Percentiles rank a stretch among this genome's conserved stretches.
phyloP scores from a whole-genome alignment of 495 filamentous ascomycete genomes.

The Copromyces sp. region DNA sequence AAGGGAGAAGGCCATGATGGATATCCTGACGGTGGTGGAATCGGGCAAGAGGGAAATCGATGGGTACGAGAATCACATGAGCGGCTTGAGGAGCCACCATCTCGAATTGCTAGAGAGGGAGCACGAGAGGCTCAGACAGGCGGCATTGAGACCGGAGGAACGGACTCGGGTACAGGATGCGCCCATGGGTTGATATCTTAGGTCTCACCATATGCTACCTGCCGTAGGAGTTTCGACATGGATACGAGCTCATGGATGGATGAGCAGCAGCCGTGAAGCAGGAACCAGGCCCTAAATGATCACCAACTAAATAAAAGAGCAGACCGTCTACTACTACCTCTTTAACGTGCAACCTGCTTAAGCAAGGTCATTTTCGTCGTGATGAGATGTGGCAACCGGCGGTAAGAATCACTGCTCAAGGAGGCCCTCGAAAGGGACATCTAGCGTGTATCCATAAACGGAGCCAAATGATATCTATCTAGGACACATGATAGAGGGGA shows the following conservation, averaged over 20 bases:
- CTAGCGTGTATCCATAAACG: slow-evolving; percentile 53
- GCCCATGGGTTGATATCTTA: neutral
- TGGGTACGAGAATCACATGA: slow-evolving; percentile 12
- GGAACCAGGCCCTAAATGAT: neutral
- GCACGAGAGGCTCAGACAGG: slow-evolving; percentile 9
- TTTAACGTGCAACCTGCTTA: neutral
- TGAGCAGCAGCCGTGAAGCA: neutral
- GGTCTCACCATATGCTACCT: neutral
- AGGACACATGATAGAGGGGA: slow-evolving; percentile 53
- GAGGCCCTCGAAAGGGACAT: slow-evolving; percentile 28
- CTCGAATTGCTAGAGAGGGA: slow-evolving; percentile 17
- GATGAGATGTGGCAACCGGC: slow-evolving; percentile 46
- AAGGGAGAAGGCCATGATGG: slow-evolving; percentile 12
- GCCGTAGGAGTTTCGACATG: neutral
- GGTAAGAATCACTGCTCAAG: slow-evolving; percentile 49
- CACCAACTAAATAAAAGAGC: neutral
- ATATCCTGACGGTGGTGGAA: slow-evolving; percentile 16
- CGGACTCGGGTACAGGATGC: slow-evolving; percentile 1
- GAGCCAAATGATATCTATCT: slow-evolving; percentile 42
- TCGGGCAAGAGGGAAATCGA: slow-evolving; percentile 8
- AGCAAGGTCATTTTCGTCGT: neutral
- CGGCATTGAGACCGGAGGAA: slow-evolving; percentile 17
- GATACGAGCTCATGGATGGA: neutral
- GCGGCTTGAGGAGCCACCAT: slow-evolving; percentile 9
- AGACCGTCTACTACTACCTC: neutral